phyloP scores from a whole-genome alignment of 1,284 basidiomycete genomes.

The Filobasidium uniguttulatum region DNA sequence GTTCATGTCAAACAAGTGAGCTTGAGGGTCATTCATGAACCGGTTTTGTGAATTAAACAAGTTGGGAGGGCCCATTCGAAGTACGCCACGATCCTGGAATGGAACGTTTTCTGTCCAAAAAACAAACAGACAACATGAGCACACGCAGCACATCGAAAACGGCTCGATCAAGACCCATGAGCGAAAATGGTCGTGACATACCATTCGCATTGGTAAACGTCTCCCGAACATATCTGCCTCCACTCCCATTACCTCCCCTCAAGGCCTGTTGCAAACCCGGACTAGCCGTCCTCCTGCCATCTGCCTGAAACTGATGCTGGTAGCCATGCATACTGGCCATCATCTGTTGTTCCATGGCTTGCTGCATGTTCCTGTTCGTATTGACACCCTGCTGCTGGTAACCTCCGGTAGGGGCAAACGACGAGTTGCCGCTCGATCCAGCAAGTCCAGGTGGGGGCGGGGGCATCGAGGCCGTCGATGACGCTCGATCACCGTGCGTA shows the following conservation, averaged over 20 bases:
- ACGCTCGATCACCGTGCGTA: conserved; percentile 4
- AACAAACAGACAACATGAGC: not conserved
- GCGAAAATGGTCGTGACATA: too few species aligned
- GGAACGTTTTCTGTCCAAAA: conserved; percentile 7
- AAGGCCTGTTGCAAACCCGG: conserved; percentile 11
- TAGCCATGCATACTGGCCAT: conserved; percentile 8
- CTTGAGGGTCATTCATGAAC: not conserved
- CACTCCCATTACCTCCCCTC: conserved; percentile 7
- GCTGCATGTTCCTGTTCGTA: conserved; percentile 8
- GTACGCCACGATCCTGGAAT: conserved; percentile 15
- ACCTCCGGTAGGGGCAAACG: not conserved
- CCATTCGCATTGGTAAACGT: conserved; percentile 10
- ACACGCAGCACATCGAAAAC: not conserved
- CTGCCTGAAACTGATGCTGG: conserved; percentile 15
- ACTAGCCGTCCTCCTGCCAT: conserved; percentile 11
- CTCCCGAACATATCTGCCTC: conserved; percentile 1
- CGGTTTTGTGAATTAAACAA: conserved; percentile 2
- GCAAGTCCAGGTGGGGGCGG: conserved; percentile 13
- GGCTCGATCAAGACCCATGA: not conserved
- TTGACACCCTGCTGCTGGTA: conserved; percentile 7
- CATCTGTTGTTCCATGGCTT: conserved; percentile 6
- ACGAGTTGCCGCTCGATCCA: not conserved
- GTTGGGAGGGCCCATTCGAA: conserved; percentile 10
- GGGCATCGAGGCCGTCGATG: conserved; percentile 3
- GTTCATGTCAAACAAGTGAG: not conserved